Evolutionary conservation across 371 early-diverging fungal species (phyloP).

Genomic region (Rhizopus sp.): DNA sequence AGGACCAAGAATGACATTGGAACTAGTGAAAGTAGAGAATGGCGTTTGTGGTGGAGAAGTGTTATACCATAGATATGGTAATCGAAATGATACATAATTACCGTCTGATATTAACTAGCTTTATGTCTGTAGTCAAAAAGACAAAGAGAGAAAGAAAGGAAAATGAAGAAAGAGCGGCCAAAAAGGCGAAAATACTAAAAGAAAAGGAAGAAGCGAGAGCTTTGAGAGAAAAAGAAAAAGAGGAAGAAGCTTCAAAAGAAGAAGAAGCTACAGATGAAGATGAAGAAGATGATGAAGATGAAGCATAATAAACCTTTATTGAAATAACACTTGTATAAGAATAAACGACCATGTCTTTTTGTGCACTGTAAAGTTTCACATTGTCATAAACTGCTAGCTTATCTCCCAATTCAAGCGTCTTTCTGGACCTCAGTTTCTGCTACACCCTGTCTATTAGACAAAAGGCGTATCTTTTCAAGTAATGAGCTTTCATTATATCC

Average conservation of each 20-base stretch:
- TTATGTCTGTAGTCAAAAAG: conserved; percentile 60
- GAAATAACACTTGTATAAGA: neutral
- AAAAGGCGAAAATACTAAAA: conserved; percentile 34
- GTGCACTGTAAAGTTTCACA: no score
- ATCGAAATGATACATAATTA: conserved; percentile 5
- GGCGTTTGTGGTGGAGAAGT: conserved; percentile 95
- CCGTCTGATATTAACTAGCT: conserved; percentile 7
- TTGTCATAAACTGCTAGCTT: no score
- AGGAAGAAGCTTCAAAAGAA: conserved; percentile 40
- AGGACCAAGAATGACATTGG: conserved; percentile 91
- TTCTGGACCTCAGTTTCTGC: no score
- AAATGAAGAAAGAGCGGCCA: conserved; percentile 32
- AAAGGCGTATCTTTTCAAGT: no score
- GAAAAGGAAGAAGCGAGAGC: conserved; percentile 61
- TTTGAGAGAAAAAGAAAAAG: conserved; percentile 39
- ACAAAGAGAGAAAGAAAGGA: conserved; percentile 70
- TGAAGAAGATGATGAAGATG: conserved; percentile 25
- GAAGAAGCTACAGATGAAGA: conserved; percentile 43
- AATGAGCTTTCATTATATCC: no score
- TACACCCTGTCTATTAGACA: no score
- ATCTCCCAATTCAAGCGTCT: no score
- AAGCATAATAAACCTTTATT: conserved; percentile 9
- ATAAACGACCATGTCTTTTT: no score
- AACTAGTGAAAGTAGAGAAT: conserved; percentile 87
- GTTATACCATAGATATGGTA: conserved; percentile 76